Evolutionary conservation across 805 yeast species (phyloP).

Genomic region (Saccharomycopsis schoenii): DNA sequence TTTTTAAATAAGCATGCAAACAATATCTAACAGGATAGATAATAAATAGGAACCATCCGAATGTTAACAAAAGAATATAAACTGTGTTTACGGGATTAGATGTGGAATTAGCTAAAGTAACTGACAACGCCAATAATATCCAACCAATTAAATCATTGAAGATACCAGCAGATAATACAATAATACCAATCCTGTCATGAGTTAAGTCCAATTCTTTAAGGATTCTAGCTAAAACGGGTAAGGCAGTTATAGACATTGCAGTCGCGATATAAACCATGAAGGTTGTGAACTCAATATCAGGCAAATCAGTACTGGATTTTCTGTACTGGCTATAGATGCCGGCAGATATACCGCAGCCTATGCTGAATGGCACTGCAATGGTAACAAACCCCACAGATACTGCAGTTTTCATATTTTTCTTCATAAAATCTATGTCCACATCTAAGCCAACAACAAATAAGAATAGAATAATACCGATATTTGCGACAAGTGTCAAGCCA

Average conservation of each 20-base stretch:
- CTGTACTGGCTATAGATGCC: conserved; percentile 56
- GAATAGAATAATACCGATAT: conserved; percentile 63
- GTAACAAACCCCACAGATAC: conserved; percentile 58
- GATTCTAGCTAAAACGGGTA: conserved; percentile 76
- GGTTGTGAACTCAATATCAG: conserved; percentile 50
- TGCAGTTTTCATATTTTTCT: conserved; percentile 51
- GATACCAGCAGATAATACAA: conserved; percentile 77
- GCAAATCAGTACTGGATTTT: conserved; percentile 23
- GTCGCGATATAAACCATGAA: conserved; percentile 75
- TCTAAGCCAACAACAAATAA: conserved; percentile 73
- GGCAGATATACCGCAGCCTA: conserved; percentile 62
- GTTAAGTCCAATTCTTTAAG: conserved; percentile 62
- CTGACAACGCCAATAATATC: conserved; percentile 66
- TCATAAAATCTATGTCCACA: conserved; percentile 59
- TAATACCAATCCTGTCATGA: conserved; percentile 60
- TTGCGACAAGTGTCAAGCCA: conserved; percentile 58
- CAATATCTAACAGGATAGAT: conserved; percentile 45
- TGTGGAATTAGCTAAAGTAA: conserved; percentile 66
- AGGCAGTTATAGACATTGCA: conserved; percentile 77
- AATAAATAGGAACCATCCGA: conserved; percentile 61
- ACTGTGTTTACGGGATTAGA: conserved; percentile 53
- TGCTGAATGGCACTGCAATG: conserved; percentile 71
- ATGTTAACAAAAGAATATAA: conserved; percentile 53
- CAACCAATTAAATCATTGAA: conserved; percentile 74
- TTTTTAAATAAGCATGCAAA: conserved; percentile 36